Base-by-base conservation (phyloP, 2,329 filamentous ascomycete species). In the Celoporthe dispersa region DNA sequence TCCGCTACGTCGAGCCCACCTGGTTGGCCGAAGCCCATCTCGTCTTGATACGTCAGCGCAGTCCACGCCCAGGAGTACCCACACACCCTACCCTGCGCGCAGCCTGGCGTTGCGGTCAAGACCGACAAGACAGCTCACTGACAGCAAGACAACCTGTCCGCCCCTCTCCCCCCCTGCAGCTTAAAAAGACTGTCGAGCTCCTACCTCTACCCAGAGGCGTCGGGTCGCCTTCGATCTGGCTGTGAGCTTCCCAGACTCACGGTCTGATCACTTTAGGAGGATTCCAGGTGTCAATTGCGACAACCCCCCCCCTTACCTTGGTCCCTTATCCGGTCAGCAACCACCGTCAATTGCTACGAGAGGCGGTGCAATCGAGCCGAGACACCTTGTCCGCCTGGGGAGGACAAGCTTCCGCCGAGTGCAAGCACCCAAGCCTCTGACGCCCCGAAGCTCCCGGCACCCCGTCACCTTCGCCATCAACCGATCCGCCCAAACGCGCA, bases 51-150 rank as follows among this genome's bases (percentile, higher is more conserved):
- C 64, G 67, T 59, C 59, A 67, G 70, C 60, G 67, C 59, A 63
- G 61, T 64, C 37, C 61, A 67, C 69, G 66, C 68, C 57, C 66
- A 70, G 64, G 44, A 35, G 61, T 48, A 66, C 44, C 44, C 44
- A 48, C 44, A 48, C 31, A 70, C 25, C 28, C 64, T 55, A 25
- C 48, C 41, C 61, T 66, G 62, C 67, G 62, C 67, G 61, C 63
- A 66, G 67, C 59, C 59, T 59, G 67, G 67, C 67, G 41, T 66
- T 53, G 69, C 69, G 69, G 67, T 63, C 66, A 64, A 69, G 57
- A 59, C 69, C 69, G 63, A 64, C 63, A 39, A 35, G 51, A 28
- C 48, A 33, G 22, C 14, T 37, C 44, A 48, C 14, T 66, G 33
- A 37, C 62, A 33, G 31, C 62, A 19, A 51, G 31, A 60, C 66